Evolutionary conservation across 2,329 filamentous ascomycete genomes (phyloP), one percentile per base, ranked within the genome.

Genomic region (Aspergillus hortae): DNA sequence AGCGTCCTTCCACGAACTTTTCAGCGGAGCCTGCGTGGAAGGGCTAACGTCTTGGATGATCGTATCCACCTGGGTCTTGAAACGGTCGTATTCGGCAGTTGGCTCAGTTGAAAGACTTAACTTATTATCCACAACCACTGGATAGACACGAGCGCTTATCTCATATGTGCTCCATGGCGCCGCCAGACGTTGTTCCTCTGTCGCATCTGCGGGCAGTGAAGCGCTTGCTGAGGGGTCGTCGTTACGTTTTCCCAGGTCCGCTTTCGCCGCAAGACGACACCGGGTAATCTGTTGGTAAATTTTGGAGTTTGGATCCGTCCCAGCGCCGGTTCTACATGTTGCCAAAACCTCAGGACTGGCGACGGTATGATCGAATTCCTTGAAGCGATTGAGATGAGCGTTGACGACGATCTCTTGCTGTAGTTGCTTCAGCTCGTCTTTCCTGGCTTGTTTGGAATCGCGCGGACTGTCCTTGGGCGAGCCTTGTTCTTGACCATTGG

Each of bases 241-340:
- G 6, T 27, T 33, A 10, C 12, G 10, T 15, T 23, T 33, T 17
- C 23, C 32, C 23, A 23, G 21, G n/a, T 30, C n/a, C 10, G 4
- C 12, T 10, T 41, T 43, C 5, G 48, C 21, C 35, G 45, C 33
- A 15, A 44, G 35, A 35, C 56, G 51, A 36, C 47, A 19, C 14
- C 47, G 48, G 23, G 36, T 51, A 17, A 67, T 57, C 6, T 48
- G 30, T 9, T 54, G 21, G 44, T 60, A 63, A 9, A 64, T 45
- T 12, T 51, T 38, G 12, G 64, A 65, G 6, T 43, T 40, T 12
- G 53, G 56, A 44, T 69, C 59, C 0, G 56, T 58, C 3, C 67
- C 67, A 21, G 64, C 61, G 14, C 68, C 67, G 15, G 64, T 53
- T 48, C 65, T 57, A n/a, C 57, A 62, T 21, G 48, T 59, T 5